Conservation (phyloP, 768 basidiomycete genomes). For the Postia placenta region DNA sequence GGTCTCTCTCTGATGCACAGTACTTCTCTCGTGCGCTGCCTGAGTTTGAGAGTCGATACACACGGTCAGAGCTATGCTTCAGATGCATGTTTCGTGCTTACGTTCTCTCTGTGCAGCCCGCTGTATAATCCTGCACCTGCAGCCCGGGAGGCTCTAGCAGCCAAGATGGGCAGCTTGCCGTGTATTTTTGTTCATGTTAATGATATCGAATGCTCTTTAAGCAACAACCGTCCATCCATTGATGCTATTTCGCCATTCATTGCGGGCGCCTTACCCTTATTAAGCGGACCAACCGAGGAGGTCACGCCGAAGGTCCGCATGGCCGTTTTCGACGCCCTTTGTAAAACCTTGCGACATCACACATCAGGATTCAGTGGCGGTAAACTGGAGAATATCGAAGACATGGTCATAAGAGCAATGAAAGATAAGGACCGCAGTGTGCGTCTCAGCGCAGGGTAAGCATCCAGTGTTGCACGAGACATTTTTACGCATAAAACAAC, state of each 20-base stretch:
- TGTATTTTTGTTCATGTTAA: constrained; percentile 16
- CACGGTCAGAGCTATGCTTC: constrained; percentile 1
- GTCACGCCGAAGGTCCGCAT: constrained; percentile 40
- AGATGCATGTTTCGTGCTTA: neutral
- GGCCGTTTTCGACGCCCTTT: constrained; percentile 14
- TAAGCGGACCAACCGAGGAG: constrained; percentile 43
- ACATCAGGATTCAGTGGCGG: constrained; percentile 10
- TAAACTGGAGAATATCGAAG: constrained; percentile 24
- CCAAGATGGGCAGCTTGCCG: constrained; percentile 12
- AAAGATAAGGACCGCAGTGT: constrained; percentile 50
- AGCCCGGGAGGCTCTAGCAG: constrained; percentile 29
- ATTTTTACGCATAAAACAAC: too few relatives aligned
- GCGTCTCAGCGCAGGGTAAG: constrained; percentile 66
- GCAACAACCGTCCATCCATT: constrained; percentile 7
- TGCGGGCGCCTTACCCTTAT: constrained; percentile 31
- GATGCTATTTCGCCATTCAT: constrained; percentile 27
- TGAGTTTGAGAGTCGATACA: constrained; percentile 31
- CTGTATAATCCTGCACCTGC: constrained; percentile 25
- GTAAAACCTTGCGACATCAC: constrained; percentile 15
- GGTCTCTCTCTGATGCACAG: constrained; percentile 31
- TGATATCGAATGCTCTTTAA: constrained; percentile 6
- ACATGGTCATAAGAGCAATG: constrained; percentile 44
- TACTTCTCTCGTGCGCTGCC: constrained; percentile 39
- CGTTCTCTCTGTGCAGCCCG: constrained; percentile 26
- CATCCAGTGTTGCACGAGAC: neutral